These are phyloP conservation scores for Emmonsia crescens DNA, from an alignment of 2,329 filamentous ascomycete species.

Conservation along the genomic window DNA sequence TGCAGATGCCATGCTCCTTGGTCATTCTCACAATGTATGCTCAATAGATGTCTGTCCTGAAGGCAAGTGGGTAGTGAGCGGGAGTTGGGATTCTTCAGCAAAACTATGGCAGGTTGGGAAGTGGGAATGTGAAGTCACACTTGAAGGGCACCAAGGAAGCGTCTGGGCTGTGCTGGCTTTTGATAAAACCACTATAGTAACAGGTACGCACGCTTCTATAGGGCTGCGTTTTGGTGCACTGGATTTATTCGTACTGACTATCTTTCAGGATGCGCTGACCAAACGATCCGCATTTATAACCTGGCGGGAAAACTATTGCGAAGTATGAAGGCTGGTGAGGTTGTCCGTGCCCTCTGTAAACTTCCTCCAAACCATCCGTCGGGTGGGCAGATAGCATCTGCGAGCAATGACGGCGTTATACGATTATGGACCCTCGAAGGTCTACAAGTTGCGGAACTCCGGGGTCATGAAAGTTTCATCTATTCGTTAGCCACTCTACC, in stretches of 20 bases:
- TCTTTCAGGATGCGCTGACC: conserved; percentile 64
- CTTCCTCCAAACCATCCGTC: conserved; percentile 66
- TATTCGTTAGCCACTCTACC: conserved; percentile 72
- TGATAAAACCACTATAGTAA: conserved; percentile 69
- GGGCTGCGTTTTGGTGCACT: background rate
- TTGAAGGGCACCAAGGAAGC: conserved; percentile 66
- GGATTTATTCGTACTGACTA: background rate
- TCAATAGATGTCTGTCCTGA: conserved; percentile 67
- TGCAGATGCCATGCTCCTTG: conserved; percentile 74
- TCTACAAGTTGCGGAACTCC: conserved; percentile 61
- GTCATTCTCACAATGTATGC: conserved; percentile 81
- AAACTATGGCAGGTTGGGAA: conserved; percentile 76
- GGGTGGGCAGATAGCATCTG: conserved; percentile 86
- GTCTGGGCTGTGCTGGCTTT: conserved; percentile 90
- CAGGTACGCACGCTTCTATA: conserved; percentile 35
- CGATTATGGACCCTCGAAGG: conserved; percentile 79
- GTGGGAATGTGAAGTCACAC: conserved; percentile 64
- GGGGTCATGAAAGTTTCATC: conserved; percentile 89
- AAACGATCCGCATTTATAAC: conserved; percentile 74
- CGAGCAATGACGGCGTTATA: conserved; percentile 84
- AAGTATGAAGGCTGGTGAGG: conserved; percentile 59
- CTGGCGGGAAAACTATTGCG: conserved; percentile 51
- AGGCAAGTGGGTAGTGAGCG: conserved; percentile 69
- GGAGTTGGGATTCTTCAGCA: conserved; percentile 85
- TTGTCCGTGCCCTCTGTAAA: conserved; percentile 78